Percentiles rank a stretch among this genome's conserved stretches.
Conservation (phyloP, 1,139 yeast genomes). For the Magnusiomyces paraingens region DNA sequence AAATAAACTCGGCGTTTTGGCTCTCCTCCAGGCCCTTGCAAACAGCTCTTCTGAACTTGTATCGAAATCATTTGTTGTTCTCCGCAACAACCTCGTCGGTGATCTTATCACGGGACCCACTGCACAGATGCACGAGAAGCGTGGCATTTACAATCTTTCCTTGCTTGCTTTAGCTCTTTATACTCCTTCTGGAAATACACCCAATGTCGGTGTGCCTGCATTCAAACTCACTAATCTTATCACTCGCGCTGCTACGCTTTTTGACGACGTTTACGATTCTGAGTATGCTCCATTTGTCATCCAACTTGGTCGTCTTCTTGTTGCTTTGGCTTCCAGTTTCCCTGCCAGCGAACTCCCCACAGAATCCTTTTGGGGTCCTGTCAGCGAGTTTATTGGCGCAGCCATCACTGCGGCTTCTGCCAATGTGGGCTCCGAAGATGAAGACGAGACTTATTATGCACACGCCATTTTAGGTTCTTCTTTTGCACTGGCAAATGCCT, state of each 20-base stretch:
- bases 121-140: constrained; percentile 1
- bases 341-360: not conserved
- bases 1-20: constrained; percentile 3
- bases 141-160: not conserved
- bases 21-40: not conserved
- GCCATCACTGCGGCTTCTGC: not conserved
- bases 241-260: not conserved
- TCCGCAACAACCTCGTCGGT: constrained; percentile 2
- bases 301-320: constrained; percentile 1
- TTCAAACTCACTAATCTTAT: constrained; percentile 14
- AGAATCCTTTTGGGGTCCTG: not conserved
- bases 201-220: constrained; percentile 7
- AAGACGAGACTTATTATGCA: not conserved
- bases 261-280: constrained; percentile 12
- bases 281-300: constrained; percentile 12
- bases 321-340: not conserved
- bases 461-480: not conserved
- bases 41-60: not conserved
- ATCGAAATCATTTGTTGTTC: not conserved
- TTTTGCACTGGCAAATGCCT: not conserved
- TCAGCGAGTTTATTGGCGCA: not conserved
- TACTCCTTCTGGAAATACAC: not conserved
- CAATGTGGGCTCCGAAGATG: not conserved
- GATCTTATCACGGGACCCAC: not conserved
- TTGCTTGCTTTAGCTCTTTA: not conserved